Base-by-base conservation (phyloP, 768 basidiomycete genomes). In the Suillus alpinus region DNA sequence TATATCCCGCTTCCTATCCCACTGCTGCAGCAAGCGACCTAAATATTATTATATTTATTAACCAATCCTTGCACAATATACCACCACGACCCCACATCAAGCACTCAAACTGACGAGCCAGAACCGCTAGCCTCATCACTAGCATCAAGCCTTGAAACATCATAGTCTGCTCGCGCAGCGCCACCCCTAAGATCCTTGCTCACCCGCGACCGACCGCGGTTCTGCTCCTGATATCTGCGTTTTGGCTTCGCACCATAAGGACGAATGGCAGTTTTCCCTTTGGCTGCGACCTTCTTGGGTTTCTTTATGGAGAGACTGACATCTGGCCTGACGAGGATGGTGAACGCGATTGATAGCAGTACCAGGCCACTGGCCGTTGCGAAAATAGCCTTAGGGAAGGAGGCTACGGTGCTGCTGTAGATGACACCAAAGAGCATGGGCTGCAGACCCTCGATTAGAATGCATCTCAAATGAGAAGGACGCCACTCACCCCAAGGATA, bases 371-470 rank as follows among this genome's bases (percentile, higher is more conserved):
- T 80, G 5, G 88, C 88, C 12, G 83, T 73, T 16, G 73, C 79
- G 65, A 92, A 92, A 66, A 92, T 85, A 1, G 87, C 82, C 73
- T 85, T 84, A 0, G 90, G 90, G 67, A 80, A 88, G 20, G 73
- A 76, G 0, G 80, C 83, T 36, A 91, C 88, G 2, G 86, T 89
- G 39, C 71, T 72, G 58, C 83, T 80, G 71, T 90, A 93, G 23
- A 88, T 80, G 49, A 84, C 53, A 5, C 86, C 89, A 67, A 89
- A 92, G 6, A 92, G 65, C 44, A 84, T 75, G 6, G 91, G 90
- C 90, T 91, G 79, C 53, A 76, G 66, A 41, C 14, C 23, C 23
- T 29, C 18, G 41, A 34, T 50, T 32, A 56, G 46, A 50, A 46
- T 47, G 46, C 7, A 23, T 13, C 6, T n/a, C 10, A n/a, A 18